phyloP scores from a whole-genome alignment of 1,284 basidiomycete genomes.

The Neonothopanus nambi region DNA sequence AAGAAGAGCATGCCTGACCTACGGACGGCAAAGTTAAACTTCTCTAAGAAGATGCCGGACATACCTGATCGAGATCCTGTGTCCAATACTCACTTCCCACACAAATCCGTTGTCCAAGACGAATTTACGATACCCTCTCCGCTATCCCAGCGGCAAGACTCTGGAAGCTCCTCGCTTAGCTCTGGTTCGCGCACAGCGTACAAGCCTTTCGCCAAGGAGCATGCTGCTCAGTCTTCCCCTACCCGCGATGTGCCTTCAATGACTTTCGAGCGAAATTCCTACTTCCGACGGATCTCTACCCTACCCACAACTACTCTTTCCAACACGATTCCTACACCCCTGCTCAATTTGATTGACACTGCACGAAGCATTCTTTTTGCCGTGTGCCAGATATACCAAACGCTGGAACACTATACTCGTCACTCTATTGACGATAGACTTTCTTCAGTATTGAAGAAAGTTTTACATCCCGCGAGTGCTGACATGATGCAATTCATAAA shows the following conservation, averaged over 20 bases:
- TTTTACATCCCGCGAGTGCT: constrained; percentile 81
- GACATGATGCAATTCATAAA: constrained; percentile 87
- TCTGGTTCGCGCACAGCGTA: constrained; percentile 27
- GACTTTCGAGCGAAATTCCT: constrained; percentile 86
- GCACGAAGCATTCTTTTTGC: constrained; percentile 92
- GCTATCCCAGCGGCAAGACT: constrained; percentile 44
- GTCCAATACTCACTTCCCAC: constrained; percentile 15
- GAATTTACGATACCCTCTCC: constrained; percentile 45
- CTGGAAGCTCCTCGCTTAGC: constrained; percentile 38
- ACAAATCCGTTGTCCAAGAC: constrained; percentile 23
- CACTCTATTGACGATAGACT: constrained; percentile 86
- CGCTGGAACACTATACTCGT: constrained; percentile 85
- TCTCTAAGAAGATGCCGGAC: constrained; percentile 30
- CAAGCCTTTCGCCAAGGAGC: constrained; percentile 36
- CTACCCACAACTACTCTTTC: constrained; percentile 67
- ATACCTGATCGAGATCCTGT: constrained; percentile 17
- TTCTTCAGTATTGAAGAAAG: constrained; percentile 77
- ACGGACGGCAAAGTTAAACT: constrained; percentile 53
- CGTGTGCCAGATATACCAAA: constrained; percentile 89
- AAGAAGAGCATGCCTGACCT: constrained; percentile 92
- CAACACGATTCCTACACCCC: constrained; percentile 71
- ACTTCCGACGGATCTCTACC: constrained; percentile 87
- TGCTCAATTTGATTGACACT: constrained; percentile 82
- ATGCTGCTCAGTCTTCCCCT: constrained; percentile 25
- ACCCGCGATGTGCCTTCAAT: constrained; percentile 51